These are phyloP conservation scores for Cladosporium sp. DNA, from an alignment of 2,329 filamentous ascomycete species.

Conservation along the genomic window DNA sequence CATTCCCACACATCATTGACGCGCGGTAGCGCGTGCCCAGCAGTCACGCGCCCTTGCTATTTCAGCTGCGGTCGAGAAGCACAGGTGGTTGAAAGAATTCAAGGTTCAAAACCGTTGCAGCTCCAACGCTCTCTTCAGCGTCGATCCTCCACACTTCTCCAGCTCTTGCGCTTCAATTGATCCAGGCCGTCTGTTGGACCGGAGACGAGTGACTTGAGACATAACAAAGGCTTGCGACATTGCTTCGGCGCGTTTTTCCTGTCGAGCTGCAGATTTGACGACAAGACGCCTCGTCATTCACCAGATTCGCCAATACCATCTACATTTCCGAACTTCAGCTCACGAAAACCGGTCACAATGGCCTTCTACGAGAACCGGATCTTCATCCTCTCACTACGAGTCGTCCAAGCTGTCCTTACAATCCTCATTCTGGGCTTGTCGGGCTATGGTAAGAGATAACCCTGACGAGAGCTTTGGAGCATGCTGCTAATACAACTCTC, in stretches of 20 bases:
- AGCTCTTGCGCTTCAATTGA: neutral
- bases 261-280: neutral
- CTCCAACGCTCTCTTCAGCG: slow-evolving; percentile 11
- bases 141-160: slow-evolving; percentile 12
- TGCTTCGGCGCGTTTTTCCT: neutral
- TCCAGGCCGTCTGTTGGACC: slow-evolving; percentile 6
- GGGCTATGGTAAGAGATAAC: slow-evolving; percentile 58
- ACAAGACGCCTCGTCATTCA: neutral
- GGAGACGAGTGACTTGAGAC: slow-evolving; percentile 12
- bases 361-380: slow-evolving; percentile 34
- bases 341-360: slow-evolving; percentile 22
- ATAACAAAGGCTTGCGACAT: slow-evolving; percentile 4
- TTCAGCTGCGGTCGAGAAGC: neutral
- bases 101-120: neutral
- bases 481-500: slow-evolving; percentile 9
- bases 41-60: neutral
- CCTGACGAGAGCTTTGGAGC: neutral
- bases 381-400: slow-evolving; percentile 60
- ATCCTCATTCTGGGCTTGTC: slow-evolving; percentile 72
- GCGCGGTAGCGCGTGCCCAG: slow-evolving; percentile 1
- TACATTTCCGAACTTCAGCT: neutral
- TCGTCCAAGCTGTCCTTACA: slow-evolving; percentile 61
- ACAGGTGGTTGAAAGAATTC: neutral
- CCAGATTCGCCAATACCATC: neutral
- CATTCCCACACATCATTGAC: slow-evolving; percentile 4